These are phyloP conservation scores for Didymella exigua DNA, from an alignment of 2,329 filamentous ascomycete genomes.

Conservation along the genomic window DNA sequence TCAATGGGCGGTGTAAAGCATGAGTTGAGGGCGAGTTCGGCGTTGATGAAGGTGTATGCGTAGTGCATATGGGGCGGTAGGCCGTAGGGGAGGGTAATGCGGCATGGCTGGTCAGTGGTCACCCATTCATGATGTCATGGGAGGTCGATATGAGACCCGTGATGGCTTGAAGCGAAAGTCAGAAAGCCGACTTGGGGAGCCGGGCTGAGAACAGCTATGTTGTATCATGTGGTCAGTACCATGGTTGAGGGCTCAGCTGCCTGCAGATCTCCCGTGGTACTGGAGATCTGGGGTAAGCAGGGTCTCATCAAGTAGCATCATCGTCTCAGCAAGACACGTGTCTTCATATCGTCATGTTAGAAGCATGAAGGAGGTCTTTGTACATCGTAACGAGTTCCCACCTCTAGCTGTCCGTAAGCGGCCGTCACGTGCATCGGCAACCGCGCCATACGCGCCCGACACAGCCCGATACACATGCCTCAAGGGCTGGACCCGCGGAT, in stretches of 20 bases:
- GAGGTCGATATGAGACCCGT: too few species aligned
- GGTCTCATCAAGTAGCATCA: background rate
- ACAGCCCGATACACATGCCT: too few species aligned
- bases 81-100: background rate
- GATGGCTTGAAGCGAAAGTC: too few species aligned
- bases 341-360: background rate
- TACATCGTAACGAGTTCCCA: background rate
- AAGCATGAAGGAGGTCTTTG: background rate
- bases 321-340: background rate
- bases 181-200: background rate
- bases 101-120: background rate
- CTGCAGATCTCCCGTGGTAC: background rate
- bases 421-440: constrained; percentile 8
- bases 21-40: background rate
- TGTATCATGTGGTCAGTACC: background rate
- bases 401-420: background rate
- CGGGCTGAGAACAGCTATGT: background rate
- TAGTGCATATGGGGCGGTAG: background rate
- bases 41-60: background rate
- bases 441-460: background rate
- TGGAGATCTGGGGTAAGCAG: background rate
- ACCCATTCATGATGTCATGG: too few species aligned
- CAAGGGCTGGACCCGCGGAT: background rate
- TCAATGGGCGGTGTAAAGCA: background rate
- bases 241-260: background rate